Percentiles rank a stretch among this genome's conserved stretches.
These are phyloP conservation scores for Salisapilia sapeloensis DNA, from an alignment of 352 stramenopile species.

Conservation along the genomic window DNA sequence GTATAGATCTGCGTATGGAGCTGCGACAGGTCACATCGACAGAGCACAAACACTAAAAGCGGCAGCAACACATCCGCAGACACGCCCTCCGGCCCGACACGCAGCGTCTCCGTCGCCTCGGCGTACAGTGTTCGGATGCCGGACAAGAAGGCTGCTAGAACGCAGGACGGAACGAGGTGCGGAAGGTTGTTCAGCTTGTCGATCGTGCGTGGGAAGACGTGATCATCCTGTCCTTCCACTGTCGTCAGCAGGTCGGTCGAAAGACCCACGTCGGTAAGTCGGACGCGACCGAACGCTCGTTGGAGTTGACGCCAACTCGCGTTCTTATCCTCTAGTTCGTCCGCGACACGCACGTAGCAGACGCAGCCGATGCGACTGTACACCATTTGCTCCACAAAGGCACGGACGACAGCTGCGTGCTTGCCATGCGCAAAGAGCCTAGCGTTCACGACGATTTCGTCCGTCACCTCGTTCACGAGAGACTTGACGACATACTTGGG, in stretches of 20 bases:
- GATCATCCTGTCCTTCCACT: not conserved
- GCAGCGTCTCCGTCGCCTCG: constrained; percentile 27
- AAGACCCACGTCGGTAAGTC: constrained; percentile 36
- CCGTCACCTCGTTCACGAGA: constrained; percentile 41
- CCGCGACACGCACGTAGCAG: constrained; percentile 31
- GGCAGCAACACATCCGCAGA: constrained; percentile 67
- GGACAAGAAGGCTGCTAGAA: constrained; percentile 37
- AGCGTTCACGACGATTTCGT: constrained; percentile 21
- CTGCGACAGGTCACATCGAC: constrained; percentile 42
- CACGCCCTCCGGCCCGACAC: constrained; percentile 26
- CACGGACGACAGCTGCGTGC: constrained; percentile 10
- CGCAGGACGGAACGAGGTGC: constrained; percentile 48
- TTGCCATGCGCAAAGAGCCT: constrained; percentile 7
- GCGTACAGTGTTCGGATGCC: constrained; percentile 50
- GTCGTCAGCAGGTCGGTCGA: constrained; percentile 13
- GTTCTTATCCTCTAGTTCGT: constrained; percentile 57
- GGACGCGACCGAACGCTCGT: no score
- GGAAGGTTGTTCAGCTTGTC: constrained; percentile 51
- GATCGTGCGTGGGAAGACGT: constrained; percentile 27
- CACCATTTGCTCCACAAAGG: constrained; percentile 64
- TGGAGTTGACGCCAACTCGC: constrained; percentile 41
- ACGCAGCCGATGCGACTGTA: constrained; percentile 44
- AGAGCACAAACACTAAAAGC: constrained; percentile 57
- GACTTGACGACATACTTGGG: constrained; percentile 50
- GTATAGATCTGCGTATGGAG: constrained; percentile 60